Base-by-base conservation (phyloP, 768 basidiomycete genomes). In the Boletales sp. region DNA sequence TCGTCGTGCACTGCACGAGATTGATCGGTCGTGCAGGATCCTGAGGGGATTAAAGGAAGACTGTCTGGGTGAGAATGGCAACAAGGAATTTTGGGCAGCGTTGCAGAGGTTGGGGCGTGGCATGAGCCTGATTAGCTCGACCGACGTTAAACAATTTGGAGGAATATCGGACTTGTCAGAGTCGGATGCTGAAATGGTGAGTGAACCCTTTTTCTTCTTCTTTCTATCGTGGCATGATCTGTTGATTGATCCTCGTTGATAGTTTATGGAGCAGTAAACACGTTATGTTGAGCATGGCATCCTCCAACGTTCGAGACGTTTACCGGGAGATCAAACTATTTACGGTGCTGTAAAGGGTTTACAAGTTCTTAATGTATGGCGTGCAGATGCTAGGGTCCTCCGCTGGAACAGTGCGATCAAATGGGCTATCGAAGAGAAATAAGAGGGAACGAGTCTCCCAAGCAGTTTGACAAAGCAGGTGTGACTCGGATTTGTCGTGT, bases 31-130 rank as follows among this genome's bases (percentile, higher is more conserved):
- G 40, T 30, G 6, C 45, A 90, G 89, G 14, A 89, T 90, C 61
- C 53, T 91, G 40, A 66, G 61, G 13, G 72, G 80, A 18, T 68
- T 92, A 17, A 84, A 81, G 57, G 61, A 74, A 12, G 76, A 72
- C 12, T 90, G 87, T 56, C 48, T 71, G 2, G 59, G 70, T 6
- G 57, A 76, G 41, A 77, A 78, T 5, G 86, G 87, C 6, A 88
- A 90, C 62, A 59, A 63, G 18, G 78, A 72, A 9, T 90, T 93
- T 59, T 92, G 89, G 90, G 55, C 66, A 8, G 72, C 75, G 34
- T 66, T 90, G 35, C 56, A 79, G 69, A 58, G 72, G 27, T 45
- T 70, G 43, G 85, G 86, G 3, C 72, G 74, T 35, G 59, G 62
- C 13, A 69, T 90, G 45, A 80, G 84, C 58, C 67, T 88, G 44